phyloP scores from a whole-genome alignment of 345 rosid genomes.

The Euclidium syriacum region DNA sequence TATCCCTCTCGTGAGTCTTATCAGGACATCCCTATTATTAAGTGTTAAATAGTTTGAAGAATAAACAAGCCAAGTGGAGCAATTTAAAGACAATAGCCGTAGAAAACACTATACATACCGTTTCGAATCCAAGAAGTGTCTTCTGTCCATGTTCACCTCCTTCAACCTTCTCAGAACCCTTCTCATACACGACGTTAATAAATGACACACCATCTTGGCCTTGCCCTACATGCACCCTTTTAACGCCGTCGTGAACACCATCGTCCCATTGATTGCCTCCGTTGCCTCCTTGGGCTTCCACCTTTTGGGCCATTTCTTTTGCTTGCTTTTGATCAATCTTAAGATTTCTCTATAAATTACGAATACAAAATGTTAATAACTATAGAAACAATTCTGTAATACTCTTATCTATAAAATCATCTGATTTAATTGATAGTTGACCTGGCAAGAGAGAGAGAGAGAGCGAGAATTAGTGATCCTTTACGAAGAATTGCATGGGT shows the following conservation, averaged over 20 bases:
- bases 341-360: background rate
- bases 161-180: conserved; percentile 8
- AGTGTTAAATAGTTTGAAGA: too few species aligned
- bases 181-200: conserved; percentile 13
- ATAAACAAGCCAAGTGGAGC: too few species aligned
- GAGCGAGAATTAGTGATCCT: background rate
- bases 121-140: conserved; percentile 12
- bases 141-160: conserved; percentile 19
- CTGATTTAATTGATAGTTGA: background rate
- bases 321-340: background rate
- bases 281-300: conserved; percentile 14
- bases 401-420: too few species aligned
- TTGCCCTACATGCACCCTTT: conserved; percentile 12
- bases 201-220: conserved; percentile 12
- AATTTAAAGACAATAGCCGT: background rate
- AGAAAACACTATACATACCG: background rate
- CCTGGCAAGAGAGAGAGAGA: background rate
- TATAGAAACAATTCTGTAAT: too few species aligned
- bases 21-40: too few species aligned
- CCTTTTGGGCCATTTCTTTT: conserved; percentile 16
- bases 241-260: conserved; percentile 20
- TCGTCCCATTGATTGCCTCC: conserved; percentile 18
- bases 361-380: background rate
- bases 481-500: background rate
- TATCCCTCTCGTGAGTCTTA: background rate